Evolutionary conservation across 1,139 yeast species (phyloP).

Genomic region (Lodderomyces orthopsilosis): DNA sequence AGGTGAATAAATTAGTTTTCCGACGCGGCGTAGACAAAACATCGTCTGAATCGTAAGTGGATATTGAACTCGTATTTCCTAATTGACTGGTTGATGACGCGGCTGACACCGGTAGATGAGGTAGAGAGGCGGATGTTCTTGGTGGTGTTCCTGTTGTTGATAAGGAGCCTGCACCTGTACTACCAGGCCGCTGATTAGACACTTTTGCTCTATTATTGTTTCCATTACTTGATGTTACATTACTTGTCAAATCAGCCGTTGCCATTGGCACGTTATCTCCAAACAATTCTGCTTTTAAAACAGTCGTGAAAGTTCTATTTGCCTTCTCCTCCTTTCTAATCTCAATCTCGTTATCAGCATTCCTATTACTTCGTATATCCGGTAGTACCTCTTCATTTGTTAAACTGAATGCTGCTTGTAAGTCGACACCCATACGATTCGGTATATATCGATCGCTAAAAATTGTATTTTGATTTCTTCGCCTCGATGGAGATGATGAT

Average conservation of each 20-base stretch:
- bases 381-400: slow-evolving; percentile 47
- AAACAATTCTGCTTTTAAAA: slow-evolving; percentile 84
- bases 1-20: slow-evolving; percentile 62
- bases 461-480: slow-evolving; percentile 39
- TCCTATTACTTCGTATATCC: slow-evolving; percentile 27
- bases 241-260: slow-evolving; percentile 29
- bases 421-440: slow-evolving; percentile 75
- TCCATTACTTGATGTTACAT: slow-evolving; percentile 3
- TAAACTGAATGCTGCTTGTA: slow-evolving; percentile 83
- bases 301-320: slow-evolving; percentile 79
- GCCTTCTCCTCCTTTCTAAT: slow-evolving; percentile 76
- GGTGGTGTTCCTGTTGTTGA: slow-evolving; percentile 10
- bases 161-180: slow-evolving; percentile 1
- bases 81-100: slow-evolving; percentile 5
- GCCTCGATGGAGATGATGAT: slow-evolving; percentile 42
- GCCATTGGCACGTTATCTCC: slow-evolving; percentile 78
- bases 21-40: slow-evolving; percentile 52
- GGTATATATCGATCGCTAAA: slow-evolving; percentile 89
- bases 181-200: slow-evolving; percentile 3
- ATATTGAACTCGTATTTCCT: slow-evolving; percentile 3
- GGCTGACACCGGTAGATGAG: slow-evolving; percentile 9
- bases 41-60: slow-evolving; percentile 10
- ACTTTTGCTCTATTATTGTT: slow-evolving; percentile 8
- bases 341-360: slow-evolving; percentile 60
- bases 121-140: slow-evolving; percentile 9